phyloP scores from a whole-genome alignment of 148 eudicot genomes.

The Simmondsia chinensis region DNA sequence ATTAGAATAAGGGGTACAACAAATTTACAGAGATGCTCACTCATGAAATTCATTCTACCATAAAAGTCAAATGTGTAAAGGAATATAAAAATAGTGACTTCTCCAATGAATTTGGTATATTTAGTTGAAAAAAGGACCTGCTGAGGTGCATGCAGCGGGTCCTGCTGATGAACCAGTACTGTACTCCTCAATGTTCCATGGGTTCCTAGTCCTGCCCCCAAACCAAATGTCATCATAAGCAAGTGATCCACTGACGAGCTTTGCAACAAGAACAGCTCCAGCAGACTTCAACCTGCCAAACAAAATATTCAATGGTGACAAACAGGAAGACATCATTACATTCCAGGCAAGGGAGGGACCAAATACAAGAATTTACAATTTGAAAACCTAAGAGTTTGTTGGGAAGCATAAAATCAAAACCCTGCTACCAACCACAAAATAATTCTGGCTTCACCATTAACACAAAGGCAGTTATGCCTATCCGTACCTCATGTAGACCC shows the following conservation, averaged over 20 bases:
- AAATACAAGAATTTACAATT: not conserved
- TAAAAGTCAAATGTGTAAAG: too few relatives aligned
- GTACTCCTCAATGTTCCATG: slow-evolving; percentile 90
- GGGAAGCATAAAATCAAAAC: too few relatives aligned
- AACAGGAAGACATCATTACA: not conserved
- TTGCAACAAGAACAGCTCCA: slow-evolving; percentile 87
- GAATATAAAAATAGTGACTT: too few relatives aligned
- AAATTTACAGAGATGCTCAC: too few relatives aligned
- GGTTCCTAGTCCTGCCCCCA: slow-evolving; percentile 93
- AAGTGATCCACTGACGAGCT: slow-evolving; percentile 73
- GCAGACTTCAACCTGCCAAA: slow-evolving; percentile 58
- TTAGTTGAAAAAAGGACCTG: slow-evolving; percentile 33
- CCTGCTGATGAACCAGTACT: slow-evolving; percentile 93
- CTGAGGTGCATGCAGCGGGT: slow-evolving; percentile 88
- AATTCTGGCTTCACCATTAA: too few relatives aligned
- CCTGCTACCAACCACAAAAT: too few relatives aligned
- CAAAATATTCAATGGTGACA: not conserved
- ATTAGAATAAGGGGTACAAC: too few relatives aligned
- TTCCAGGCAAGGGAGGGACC: not conserved
- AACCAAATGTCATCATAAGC: slow-evolving; percentile 95
- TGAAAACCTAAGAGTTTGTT: not conserved
- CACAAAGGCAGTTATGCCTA: not conserved
- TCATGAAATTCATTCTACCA: too few relatives aligned
- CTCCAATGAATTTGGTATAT: too few relatives aligned
- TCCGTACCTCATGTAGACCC: slow-evolving; percentile 84